Evolutionary conservation across 1,284 basidiomycete genomes (phyloP).

Genomic region (Microbotryum silenes-acaulis): DNA sequence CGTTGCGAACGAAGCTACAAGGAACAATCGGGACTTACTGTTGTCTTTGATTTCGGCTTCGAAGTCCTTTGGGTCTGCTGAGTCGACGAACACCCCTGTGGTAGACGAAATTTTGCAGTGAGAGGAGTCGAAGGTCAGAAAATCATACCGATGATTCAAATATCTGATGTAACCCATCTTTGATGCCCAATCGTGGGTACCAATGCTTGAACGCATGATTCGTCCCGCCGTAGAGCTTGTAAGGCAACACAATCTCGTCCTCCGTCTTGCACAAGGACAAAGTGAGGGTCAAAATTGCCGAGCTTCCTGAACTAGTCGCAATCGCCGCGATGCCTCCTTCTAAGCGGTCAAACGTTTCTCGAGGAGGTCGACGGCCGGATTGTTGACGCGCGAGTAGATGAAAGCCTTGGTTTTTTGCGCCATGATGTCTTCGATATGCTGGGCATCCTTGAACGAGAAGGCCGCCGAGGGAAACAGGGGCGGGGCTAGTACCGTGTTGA

Average conservation of each 20-base stretch:
- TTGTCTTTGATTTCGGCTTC: conserved; percentile 28
- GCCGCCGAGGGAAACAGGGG: conserved; percentile 9
- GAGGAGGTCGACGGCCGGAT: conserved; percentile 41
- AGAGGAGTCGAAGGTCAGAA: no score
- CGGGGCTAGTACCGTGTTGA: neutral
- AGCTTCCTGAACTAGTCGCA: conserved; percentile 40
- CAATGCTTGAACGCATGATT: conserved; percentile 35
- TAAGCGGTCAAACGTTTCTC: conserved; percentile 41
- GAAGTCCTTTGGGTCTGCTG: conserved; percentile 36
- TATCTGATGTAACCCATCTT: conserved; percentile 33
- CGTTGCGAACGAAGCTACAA: conserved; percentile 34
- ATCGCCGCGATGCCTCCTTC: conserved; percentile 40
- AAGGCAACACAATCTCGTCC: conserved; percentile 40
- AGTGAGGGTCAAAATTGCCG: conserved; percentile 39
- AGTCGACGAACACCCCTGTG: conserved; percentile 29
- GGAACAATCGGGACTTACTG: conserved; percentile 3
- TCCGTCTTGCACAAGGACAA: conserved; percentile 35
- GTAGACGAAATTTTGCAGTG: no score
- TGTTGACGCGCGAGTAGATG: conserved; percentile 39
- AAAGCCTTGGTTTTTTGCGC: neutral
- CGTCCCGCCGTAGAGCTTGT: conserved; percentile 29
- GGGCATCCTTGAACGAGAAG: conserved; percentile 3
- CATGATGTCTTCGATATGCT: conserved; percentile 7
- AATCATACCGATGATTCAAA: no score
- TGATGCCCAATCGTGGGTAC: conserved; percentile 36